Evolutionary conservation across 257 asterid genomes (phyloP).

Genomic region (Ligustrum vulgare): DNA sequence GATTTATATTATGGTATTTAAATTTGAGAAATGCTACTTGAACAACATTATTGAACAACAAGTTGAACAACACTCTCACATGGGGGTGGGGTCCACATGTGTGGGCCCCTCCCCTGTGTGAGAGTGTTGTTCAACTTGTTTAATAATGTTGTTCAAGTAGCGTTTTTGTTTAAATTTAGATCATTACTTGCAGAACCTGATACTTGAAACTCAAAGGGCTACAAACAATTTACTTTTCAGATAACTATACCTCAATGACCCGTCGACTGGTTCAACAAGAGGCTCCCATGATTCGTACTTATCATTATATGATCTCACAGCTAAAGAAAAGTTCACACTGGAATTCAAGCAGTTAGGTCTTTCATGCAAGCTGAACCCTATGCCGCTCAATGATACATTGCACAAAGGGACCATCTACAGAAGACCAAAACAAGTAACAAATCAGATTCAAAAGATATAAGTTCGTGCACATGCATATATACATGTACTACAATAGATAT

Average conservation of each 20-base stretch:
- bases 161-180: no score
- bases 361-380: constrained; percentile 69
- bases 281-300: constrained; percentile 99
- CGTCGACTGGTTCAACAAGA: constrained; percentile 87
- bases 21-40: no score
- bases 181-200: constrained; percentile 2
- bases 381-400: constrained; percentile 76
- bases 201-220: constrained; percentile 8
- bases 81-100: no score
- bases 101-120: no score
- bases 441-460: constrained; percentile 7
- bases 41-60: no score
- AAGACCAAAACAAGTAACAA: constrained; percentile 30
- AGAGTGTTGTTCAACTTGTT: no score
- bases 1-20: neutral
- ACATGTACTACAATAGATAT: neutral
- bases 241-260: constrained; percentile 65
- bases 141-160: no score
- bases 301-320: constrained; percentile 86
- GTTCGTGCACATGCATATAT: neutral
- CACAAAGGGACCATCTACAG: constrained; percentile 94
- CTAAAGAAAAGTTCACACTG: constrained; percentile 66
- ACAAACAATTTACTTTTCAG: constrained; percentile 7
- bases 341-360: constrained; percentile 59
- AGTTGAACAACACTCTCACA: no score